phyloP scores from a whole-genome alignment of 345 rosid species.

The Raphanus raphanistrum region DNA sequence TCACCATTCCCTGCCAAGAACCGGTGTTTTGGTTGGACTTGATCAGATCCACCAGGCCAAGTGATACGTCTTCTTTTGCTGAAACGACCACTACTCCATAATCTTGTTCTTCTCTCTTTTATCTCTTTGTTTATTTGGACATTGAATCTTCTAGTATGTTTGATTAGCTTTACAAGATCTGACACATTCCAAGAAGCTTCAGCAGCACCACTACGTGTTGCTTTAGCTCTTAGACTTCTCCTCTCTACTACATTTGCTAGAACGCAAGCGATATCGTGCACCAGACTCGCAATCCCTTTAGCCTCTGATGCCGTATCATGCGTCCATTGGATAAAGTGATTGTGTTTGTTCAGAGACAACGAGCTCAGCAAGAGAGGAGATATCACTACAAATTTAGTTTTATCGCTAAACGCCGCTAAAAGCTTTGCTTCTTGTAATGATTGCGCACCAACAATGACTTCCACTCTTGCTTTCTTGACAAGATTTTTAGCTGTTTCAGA shows the following conservation, averaged over 20 bases:
- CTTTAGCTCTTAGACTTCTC: background rate
- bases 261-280: slow-evolving; percentile 27
- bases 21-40: slow-evolving; percentile 9
- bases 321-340: background rate
- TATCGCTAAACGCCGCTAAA: background rate
- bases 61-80: background rate
- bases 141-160: slow-evolving; percentile 2
- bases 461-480: background rate
- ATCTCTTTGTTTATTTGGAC: slow-evolving; percentile 21
- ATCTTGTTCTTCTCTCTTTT: slow-evolving; percentile 28
- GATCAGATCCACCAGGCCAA: slow-evolving; percentile 37
- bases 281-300: slow-evolving; percentile 21
- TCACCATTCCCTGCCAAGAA: background rate
- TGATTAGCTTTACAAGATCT: slow-evolving; percentile 19
- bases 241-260: slow-evolving; percentile 34
- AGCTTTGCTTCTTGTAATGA: background rate
- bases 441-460: background rate
- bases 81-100: slow-evolving; percentile 12
- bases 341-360: background rate
- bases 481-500: background rate
- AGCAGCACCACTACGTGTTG: background rate
- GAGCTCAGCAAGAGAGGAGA: background rate
- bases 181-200: background rate
- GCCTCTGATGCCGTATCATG: background rate
- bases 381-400: background rate